Evolutionary conservation across 805 yeast genomes (phyloP).

Genomic region (Ogataea siamensis): DNA sequence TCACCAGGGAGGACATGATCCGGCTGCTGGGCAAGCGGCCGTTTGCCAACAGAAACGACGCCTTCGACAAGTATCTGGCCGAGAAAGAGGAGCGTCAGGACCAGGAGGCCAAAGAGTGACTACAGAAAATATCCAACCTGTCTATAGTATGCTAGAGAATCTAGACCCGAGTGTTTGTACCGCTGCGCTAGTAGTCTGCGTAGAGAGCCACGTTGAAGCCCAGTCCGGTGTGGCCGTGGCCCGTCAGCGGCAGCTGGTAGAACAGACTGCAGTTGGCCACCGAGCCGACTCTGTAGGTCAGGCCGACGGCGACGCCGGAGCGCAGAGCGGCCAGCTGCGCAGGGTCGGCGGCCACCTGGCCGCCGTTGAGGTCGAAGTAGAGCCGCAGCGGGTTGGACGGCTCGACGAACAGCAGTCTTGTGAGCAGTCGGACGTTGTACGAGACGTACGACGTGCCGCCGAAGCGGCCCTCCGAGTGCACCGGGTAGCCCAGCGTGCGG

Average conservation of each 20-base stretch:
- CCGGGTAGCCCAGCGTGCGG: slow-evolving; percentile 20
- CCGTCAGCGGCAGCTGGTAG: slow-evolving; percentile 58
- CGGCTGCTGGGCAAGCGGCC: slow-evolving; percentile 75
- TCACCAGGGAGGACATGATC: slow-evolving; percentile 79
- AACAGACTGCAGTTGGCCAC: slow-evolving; percentile 64
- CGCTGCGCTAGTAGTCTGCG: slow-evolving; percentile 21
- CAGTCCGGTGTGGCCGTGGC: slow-evolving; percentile 54
- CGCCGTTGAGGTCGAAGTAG: slow-evolving; percentile 66
- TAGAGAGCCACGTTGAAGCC: slow-evolving; percentile 29
- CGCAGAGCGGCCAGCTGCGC: slow-evolving; percentile 20
- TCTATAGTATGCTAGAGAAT: slow-evolving; percentile 13
- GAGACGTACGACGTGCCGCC: slow-evolving; percentile 31
- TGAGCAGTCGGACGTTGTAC: slow-evolving; percentile 37
- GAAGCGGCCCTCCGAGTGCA: slow-evolving; percentile 7
- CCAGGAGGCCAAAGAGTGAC: slow-evolving; percentile 1
- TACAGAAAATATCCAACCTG: slow-evolving; percentile 5
- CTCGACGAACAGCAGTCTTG: slow-evolving; percentile 55
- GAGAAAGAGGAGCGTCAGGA: slow-evolving; percentile 10
- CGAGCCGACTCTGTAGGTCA: slow-evolving; percentile 58
- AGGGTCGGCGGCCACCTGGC: slow-evolving; percentile 44
- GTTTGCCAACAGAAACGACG: slow-evolving; percentile 76
- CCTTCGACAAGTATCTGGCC: slow-evolving; percentile 81
- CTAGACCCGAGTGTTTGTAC: slow-evolving; percentile 1
- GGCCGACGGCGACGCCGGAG: slow-evolving; percentile 47
- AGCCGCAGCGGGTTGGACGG: slow-evolving; percentile 53